Base-by-base conservation (phyloP, 345 rosid species). In the Citropsis articulata region DNA sequence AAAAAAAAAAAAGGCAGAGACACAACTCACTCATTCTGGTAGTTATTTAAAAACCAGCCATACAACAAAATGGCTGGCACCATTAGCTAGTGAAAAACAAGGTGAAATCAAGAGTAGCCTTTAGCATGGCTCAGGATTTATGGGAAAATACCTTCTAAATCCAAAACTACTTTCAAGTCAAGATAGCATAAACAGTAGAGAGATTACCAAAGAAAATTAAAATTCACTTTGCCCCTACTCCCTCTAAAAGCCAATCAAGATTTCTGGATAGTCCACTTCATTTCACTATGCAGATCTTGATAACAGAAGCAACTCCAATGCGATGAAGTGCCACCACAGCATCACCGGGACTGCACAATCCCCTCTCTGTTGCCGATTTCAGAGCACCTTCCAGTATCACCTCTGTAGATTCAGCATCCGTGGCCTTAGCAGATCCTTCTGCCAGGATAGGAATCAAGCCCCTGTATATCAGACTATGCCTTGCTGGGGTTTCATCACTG, bases 351-450 rank as follows among this genome's bases (percentile, higher is more conserved):
- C 81, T 79, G 81, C 98, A 94, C 81, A 92, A 76, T 59, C 94
- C 90, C 82, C 64, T 91, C 81, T 59, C 78, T 1, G 85, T 88
- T 45, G 97, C 97, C 0, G 95, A 89, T 86, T 83, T 91, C 63
- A 92, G 72, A 60, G 95, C 94, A 63, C 95, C 97, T 77, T 77
- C 92, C 75, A 94, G 53, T 61, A 94, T 91, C 64, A 86, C 94
- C 81, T 94, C 97, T 0, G 97, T 94, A 18, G 95, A 92, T 78
- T 94, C 97, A 18, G 95, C 91, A 83, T 94, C 98, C 1, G 98
- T 94, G 57, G 98, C 98, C 87, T 90, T 94, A 2, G 98, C 93
- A 7, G 98, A 94, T 61, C 98, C 97, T 89, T 94, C 98, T 4
- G 90, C 95, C 69, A 94, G 87, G 22, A 94, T 62, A 7, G 98